These are phyloP conservation scores for Leishmania aethiopica DNA, from an alignment of 208 protist species.

Conservation along the genomic window DNA sequence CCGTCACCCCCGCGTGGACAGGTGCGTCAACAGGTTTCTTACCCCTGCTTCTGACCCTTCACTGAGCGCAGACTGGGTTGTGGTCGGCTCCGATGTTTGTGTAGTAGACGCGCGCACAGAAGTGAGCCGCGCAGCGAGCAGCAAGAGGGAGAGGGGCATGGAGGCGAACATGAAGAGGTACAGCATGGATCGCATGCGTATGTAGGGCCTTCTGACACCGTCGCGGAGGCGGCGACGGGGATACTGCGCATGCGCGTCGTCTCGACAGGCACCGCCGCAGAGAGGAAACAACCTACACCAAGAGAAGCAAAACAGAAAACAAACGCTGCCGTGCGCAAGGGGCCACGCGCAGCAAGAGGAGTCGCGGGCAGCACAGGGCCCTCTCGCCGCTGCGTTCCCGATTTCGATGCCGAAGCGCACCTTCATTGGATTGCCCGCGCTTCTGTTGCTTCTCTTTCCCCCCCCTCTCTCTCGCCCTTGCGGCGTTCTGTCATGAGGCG, in stretches of 20 bases:
- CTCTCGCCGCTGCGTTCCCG: neutral
- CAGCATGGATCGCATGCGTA: neutral
- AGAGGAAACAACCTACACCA: neutral
- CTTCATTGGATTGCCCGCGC: neutral
- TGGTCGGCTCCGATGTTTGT: neutral
- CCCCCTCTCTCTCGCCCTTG: too few relatives aligned
- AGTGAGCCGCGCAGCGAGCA: neutral
- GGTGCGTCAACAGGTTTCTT: neutral
- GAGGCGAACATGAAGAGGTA: neutral
- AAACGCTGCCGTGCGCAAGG: neutral
- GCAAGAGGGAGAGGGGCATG: neutral
- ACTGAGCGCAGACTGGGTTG: neutral
- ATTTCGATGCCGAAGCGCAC: neutral
- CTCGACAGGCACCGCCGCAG: neutral
- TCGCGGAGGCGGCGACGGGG: neutral
- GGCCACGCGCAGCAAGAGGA: neutral
- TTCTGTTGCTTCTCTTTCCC: neutral
- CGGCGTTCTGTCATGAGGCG: too few relatives aligned
- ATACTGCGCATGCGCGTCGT: neutral
- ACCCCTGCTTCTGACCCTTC: conserved; percentile 10
- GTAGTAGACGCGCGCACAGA: neutral
- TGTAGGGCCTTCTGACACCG: neutral
- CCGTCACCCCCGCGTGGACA: neutral
- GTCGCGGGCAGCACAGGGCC: neutral
- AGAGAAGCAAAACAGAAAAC: neutral